Evolutionary conservation across 176 grass and related monocot genomes (phyloP).

Genomic region (Tillandsia leiboldiana): DNA sequence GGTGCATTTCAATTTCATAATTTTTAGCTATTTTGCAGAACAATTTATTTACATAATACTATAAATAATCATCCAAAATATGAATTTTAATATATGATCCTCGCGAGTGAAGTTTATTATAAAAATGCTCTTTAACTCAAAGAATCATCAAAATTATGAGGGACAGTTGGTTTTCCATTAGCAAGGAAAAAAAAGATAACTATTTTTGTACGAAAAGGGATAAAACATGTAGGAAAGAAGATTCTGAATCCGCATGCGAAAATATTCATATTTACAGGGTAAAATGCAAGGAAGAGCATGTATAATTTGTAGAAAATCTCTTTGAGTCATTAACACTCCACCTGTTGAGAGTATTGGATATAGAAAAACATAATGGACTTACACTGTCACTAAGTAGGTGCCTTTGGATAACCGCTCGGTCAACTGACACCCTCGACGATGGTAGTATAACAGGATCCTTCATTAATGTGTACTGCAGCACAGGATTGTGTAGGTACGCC

Average conservation of each 20-base stretch:
- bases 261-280: not conserved
- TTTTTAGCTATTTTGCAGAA: too few species aligned
- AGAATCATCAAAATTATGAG: not conserved
- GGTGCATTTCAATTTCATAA: conserved; percentile 1
- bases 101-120: not conserved
- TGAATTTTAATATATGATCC: too few species aligned
- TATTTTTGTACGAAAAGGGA: not conserved
- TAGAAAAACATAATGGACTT: conserved; percentile 8
- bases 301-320: too few species aligned
- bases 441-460: conserved; percentile 95
- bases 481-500: not conserved
- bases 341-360: not conserved
- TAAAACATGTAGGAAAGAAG: not conserved
- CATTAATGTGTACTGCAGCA: conserved; percentile 80
- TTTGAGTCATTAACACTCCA: too few species aligned
- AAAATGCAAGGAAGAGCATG: too few species aligned
- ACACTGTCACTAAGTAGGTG: conserved; percentile 91
- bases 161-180: not conserved
- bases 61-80: too few species aligned
- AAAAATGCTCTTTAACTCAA: not conserved
- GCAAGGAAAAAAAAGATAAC: not conserved
- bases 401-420: conserved; percentile 81
- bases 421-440: conserved; percentile 64
- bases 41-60: too few species aligned
- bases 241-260: not conserved